These are phyloP conservation scores for Acanthamoeba lenticulata DNA, from an alignment of 208 protist genomes.

Conservation along the genomic window DNA sequence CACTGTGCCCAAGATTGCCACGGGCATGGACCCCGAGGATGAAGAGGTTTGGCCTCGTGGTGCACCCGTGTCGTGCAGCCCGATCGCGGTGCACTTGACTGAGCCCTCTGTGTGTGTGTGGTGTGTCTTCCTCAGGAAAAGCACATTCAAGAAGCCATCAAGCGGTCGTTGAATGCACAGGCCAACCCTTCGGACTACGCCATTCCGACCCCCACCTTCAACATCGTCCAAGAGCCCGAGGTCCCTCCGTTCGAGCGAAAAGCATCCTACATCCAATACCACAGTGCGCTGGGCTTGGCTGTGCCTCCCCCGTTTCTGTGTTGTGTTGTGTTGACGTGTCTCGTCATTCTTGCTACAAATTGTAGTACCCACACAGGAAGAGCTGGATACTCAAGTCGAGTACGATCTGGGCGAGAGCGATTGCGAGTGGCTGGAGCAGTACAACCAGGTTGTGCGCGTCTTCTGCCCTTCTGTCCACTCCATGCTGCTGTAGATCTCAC, in stretches of 20 bases:
- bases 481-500: neutral
- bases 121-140: neutral
- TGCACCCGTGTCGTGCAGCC: neutral
- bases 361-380: neutral
- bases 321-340: neutral
- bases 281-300: neutral
- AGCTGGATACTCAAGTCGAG: neutral
- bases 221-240: neutral
- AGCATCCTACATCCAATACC: neutral
- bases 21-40: constrained; percentile 47
- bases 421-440: neutral
- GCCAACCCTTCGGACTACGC: neutral
- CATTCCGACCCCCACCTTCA: neutral
- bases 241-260: constrained; percentile 4
- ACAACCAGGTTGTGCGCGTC: neutral
- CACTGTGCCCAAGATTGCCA: constrained; percentile 20
- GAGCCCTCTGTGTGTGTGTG: neutral
- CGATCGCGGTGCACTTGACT: too few species aligned
- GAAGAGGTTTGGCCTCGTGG: neutral
- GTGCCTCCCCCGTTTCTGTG: neutral
- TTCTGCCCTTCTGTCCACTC: too few species aligned
- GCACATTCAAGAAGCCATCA: constrained; percentile 30
- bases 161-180: constrained; percentile 9
- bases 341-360: neutral
- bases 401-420: constrained; percentile 22